Evolutionary conservation across 2,329 filamentous ascomycete species (phyloP).

Genomic region (Aspergillus melleus): DNA sequence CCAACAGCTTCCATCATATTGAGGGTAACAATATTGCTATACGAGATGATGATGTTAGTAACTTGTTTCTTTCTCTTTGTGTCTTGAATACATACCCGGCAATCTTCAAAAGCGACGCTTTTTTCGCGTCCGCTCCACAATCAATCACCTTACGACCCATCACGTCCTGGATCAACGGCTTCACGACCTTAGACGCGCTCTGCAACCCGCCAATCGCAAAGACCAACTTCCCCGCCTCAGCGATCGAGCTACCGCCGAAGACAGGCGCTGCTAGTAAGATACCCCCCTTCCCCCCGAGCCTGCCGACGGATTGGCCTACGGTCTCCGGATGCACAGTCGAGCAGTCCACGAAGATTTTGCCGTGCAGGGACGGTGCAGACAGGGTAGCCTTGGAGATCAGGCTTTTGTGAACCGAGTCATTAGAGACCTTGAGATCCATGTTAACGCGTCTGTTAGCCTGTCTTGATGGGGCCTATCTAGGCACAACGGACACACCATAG

Average conservation of each 20-base stretch:
- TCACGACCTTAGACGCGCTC: slow-evolving; percentile 33
- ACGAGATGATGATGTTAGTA: not conserved
- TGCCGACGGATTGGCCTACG: slow-evolving; percentile 32
- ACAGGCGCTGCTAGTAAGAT: slow-evolving; percentile 44
- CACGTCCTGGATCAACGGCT: slow-evolving; percentile 45
- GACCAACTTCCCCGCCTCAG: slow-evolving; percentile 47
- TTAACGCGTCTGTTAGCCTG: too few relatives aligned
- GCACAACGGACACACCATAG: slow-evolving; percentile 29
- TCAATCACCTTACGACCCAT: slow-evolving; percentile 46
- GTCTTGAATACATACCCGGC: slow-evolving; percentile 33
- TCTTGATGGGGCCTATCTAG: too few relatives aligned
- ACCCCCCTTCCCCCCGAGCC: slow-evolving; percentile 36
- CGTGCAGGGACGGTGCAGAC: slow-evolving; percentile 48
- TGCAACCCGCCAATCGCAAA: slow-evolving; percentile 45
- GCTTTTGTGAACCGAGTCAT: slow-evolving; percentile 40
- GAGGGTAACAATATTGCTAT: slow-evolving; percentile 44
- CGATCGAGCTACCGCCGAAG: slow-evolving; percentile 47
- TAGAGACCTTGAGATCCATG: slow-evolving; percentile 33
- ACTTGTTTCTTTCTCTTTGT: not conserved
- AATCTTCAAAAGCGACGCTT: slow-evolving; percentile 47
- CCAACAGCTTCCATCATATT: slow-evolving; percentile 48
- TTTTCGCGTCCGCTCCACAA: slow-evolving; percentile 45
- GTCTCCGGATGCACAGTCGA: slow-evolving; percentile 83
- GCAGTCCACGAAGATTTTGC: slow-evolving; percentile 83
- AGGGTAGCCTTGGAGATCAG: slow-evolving; percentile 28